A percentile compares a stretch with the other conserved stretches of the same genome.
Conservation (phyloP, 2,329 filamentous ascomycete species). For the Talaromyces atroroseus region DNA sequence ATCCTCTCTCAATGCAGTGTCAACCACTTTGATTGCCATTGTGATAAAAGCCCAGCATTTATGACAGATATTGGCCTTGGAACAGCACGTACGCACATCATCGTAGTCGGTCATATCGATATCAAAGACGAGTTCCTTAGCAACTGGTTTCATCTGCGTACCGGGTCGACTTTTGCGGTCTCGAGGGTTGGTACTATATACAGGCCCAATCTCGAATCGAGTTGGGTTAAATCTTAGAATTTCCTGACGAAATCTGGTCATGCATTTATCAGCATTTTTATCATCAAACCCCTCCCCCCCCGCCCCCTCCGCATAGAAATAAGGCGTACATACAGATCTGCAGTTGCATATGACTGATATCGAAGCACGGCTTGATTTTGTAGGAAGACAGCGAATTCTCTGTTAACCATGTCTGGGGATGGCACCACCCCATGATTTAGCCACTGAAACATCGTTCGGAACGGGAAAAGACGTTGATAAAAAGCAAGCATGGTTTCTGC, state of each 20-base stretch:
- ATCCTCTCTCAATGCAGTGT: slow-evolving; percentile 80
- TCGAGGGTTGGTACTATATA: slow-evolving; percentile 88
- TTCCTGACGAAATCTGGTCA: slow-evolving; percentile 74
- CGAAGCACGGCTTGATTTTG: slow-evolving; percentile 86
- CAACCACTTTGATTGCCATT: slow-evolving; percentile 93
- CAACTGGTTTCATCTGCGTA: slow-evolving; percentile 74
- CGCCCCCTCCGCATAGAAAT: not conserved
- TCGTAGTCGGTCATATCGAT: slow-evolving; percentile 99
- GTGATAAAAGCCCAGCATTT: slow-evolving; percentile 98
- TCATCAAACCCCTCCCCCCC: no score
- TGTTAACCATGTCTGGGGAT: slow-evolving; percentile 80
- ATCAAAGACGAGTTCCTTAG: slow-evolving; percentile 97
- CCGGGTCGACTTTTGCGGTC: slow-evolving; percentile 81
- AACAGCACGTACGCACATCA: slow-evolving; percentile 90
- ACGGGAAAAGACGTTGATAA: slow-evolving; percentile 93
- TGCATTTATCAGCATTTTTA: not conserved
- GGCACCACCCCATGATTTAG: slow-evolving; percentile 88
- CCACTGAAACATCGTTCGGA: slow-evolving; percentile 94
- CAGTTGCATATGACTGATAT: slow-evolving; percentile 73
- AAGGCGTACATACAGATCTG: slow-evolving; percentile 50
- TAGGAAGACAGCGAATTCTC: slow-evolving; percentile 95
- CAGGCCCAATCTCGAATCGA: slow-evolving; percentile 97
- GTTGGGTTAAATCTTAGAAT: slow-evolving; percentile 81
- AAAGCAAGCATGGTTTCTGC: slow-evolving; percentile 86
- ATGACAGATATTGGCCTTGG: slow-evolving; percentile 84